phyloP scores from a whole-genome alignment of 768 basidiomycete genomes.

The Termitomyces sp. region DNA sequence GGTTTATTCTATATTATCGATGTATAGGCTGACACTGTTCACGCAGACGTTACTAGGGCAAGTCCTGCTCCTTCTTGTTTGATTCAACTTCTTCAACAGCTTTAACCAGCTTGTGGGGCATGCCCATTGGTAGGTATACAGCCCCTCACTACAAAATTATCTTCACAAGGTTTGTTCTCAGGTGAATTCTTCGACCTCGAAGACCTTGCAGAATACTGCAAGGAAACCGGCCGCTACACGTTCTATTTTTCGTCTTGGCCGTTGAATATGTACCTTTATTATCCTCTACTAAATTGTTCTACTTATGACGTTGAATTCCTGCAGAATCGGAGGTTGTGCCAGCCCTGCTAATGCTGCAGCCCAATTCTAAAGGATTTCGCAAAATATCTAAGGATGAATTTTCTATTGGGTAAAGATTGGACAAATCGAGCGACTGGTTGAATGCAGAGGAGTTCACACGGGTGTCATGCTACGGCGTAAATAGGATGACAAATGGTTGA shows the following conservation, averaged over 20 bases:
- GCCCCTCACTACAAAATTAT: conserved; percentile 5
- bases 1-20: not conserved
- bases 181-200: conserved; percentile 73
- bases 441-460: not conserved
- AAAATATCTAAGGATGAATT: not conserved
- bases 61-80: not conserved
- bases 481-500: no score
- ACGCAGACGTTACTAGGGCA: not conserved
- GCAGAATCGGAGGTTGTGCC: conserved; percentile 11
- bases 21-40: not conserved
- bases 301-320: not conserved
- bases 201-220: conserved; percentile 47
- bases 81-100: not conserved
- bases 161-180: conserved; percentile 12
- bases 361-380: not conserved
- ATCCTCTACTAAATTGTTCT: not conserved
- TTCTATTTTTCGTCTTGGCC: conserved; percentile 76
- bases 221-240: conserved; percentile 51
- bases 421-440: not conserved
- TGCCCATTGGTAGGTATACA: conserved; percentile 54
- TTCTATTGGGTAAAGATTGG: not conserved
- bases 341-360: conserved; percentile 9
- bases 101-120: conserved; percentile 52
- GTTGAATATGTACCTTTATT: conserved; percentile 48
- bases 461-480: no score